Base-by-base conservation (phyloP, 2,329 filamentous ascomycete species). In the Ilyonectria sp. region DNA sequence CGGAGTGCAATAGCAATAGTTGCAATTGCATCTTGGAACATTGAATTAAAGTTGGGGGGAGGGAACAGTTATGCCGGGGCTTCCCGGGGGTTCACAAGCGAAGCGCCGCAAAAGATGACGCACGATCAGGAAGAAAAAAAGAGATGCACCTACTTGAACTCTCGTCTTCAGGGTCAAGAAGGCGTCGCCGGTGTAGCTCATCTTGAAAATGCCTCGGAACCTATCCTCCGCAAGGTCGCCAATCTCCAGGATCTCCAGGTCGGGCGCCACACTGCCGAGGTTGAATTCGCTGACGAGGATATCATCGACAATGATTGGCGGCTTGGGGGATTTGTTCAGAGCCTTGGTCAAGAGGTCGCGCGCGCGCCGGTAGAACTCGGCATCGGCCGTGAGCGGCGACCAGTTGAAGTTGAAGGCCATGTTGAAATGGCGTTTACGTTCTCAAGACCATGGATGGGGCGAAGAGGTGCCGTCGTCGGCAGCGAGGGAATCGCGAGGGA, bases 371-470 rank as follows among this genome's bases (percentile, higher is more conserved):
- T 95, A 95, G 82, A 96, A 96, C 75, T 91, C 90, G 78, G 94
- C 95, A 85, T 98, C 96, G 79, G 95, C 95, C 84, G 97, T 96
- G 73, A 99, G 89, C 79, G 96, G 96, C 89, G 94, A 97, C 96
- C 96, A 99, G 94, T 98, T 98, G 93, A 99, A 99, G 87, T 98
- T 98, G 93, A 99, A 99, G 75, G 96, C 96, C 96, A 99, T 99
- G 83, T 84, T 87, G 82, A 83, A 82, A 84, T 84, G 82, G 83
- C 84, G 71, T 72, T 78, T 72, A 76, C 73, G 60, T 74, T 74
- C 74, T 76, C 76, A 76, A 71, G 67, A 77, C 74, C 81, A 82
- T 82, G 73, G 71, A 75, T 72, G 59, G 69, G 67, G 69, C 58
- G 68, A 66, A 49, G 59, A 71, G 69, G 72, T 60, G 74, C 75